A percentile compares a stretch with the other conserved stretches of the same genome.
phyloP scores from a whole-genome alignment of 2,329 filamentous ascomycete species.

The Sarocladium oryzae region DNA sequence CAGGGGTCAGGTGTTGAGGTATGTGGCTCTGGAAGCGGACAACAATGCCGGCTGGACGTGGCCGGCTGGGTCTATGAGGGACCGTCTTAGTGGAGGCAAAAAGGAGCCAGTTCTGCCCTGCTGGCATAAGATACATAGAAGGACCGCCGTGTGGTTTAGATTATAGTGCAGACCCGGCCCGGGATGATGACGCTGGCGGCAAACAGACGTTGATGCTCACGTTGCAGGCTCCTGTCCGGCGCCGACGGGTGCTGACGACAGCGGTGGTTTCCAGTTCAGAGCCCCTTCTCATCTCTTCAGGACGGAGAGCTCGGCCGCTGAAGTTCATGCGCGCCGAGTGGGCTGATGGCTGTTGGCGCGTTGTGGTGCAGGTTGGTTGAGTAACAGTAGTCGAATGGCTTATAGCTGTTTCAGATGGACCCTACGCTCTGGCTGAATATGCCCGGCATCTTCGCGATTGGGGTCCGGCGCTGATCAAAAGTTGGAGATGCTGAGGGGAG shows the following conservation, averaged over 20 bases:
- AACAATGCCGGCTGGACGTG: not conserved
- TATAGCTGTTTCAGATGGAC: constrained; percentile 5
- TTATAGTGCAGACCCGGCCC: constrained; percentile 1
- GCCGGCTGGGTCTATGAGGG: not conserved
- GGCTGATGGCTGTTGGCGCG: not conserved
- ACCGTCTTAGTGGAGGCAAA: constrained; percentile 1
- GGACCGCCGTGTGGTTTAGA: not conserved
- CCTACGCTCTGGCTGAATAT: not conserved
- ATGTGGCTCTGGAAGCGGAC: not conserved
- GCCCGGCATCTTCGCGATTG: constrained; percentile 5
- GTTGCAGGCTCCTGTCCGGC: not conserved
- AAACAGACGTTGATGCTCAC: not conserved
- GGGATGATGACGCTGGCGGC: constrained; percentile 6
- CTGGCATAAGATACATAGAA: not conserved
- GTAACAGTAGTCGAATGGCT: not conserved
- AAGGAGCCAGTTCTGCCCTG: not conserved
- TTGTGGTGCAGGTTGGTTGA: not conserved
- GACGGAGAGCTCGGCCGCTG: not conserved
- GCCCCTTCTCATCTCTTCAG: constrained; percentile 6
- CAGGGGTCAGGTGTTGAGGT: not conserved
- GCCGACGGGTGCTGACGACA: constrained; percentile 5
- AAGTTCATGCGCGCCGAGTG: not conserved
- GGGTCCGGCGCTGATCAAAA: constrained; percentile 5
- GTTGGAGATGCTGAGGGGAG: constrained; percentile 3
- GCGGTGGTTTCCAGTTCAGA: not conserved